Evolutionary conservation across 2,329 filamentous ascomycete genomes (phyloP).

Genomic region (Mycogone perniciosa): DNA sequence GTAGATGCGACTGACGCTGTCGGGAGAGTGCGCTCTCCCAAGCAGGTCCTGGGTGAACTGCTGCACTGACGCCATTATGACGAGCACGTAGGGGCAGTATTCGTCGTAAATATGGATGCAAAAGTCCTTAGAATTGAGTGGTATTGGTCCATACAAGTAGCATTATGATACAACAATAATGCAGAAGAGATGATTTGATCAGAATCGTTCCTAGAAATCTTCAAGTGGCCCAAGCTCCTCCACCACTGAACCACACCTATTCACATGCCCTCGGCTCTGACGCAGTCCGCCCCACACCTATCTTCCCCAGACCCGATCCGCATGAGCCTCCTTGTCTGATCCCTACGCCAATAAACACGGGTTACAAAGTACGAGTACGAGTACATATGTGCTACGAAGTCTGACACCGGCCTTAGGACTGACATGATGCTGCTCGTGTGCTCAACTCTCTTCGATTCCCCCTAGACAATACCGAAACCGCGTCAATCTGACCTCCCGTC

Average conservation of each 20-base stretch:
- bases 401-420: not conserved
- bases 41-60: constrained; percentile 58
- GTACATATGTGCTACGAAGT: not conserved
- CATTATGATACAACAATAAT: not conserved
- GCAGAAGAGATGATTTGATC: not conserved
- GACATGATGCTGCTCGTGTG: constrained; percentile 4
- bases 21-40: constrained; percentile 69
- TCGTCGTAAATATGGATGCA: not conserved
- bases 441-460: not conserved
- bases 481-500: not conserved
- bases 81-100: not conserved
- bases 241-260: constrained; percentile 5
- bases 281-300: constrained; percentile 6
- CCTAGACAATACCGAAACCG: not conserved
- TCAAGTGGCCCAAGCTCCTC: constrained; percentile 19
- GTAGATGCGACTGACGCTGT: constrained; percentile 65
- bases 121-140: not conserved
- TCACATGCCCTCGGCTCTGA: constrained; percentile 10
- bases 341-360: not conserved
- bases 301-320: constrained; percentile 8
- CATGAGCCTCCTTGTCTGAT: constrained; percentile 6
- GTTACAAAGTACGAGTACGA: not conserved
- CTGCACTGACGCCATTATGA: constrained; percentile 27
- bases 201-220: constrained; percentile 2
- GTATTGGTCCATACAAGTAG: not conserved